Evolutionary conservation across 305 asterid genomes (phyloP), one percentile per base, ranked within the genome.

Genomic region (Caryopteris hybrid): DNA sequence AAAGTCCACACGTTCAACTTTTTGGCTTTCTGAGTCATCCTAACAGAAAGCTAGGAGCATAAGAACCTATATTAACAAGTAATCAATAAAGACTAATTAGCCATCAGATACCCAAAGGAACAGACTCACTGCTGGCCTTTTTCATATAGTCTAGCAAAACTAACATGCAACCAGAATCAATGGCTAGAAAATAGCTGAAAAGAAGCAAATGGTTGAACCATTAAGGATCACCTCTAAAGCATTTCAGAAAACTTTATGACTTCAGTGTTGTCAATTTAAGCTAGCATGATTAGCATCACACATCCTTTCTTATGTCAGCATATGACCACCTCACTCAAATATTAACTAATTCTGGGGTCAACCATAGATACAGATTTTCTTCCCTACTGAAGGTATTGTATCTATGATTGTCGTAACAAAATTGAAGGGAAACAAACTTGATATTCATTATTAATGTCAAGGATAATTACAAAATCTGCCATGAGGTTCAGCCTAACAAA

Each of bases 91-190:
- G 50, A 38, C 36, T 38, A 46, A 54, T 33, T 25, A 33, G 43
- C 31, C 27, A n/a, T 34, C n/a, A 34, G 13, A 7, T 13, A 17
- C 31, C 8, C 46, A 13, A 51, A 48, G 56, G 36, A 52, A 56
- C 53, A 42, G 8, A 46, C 16, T 16, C 34, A 9, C 41, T 36
- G 23, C 21, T 60, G 36, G 41, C 50, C 64, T 31, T 29, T 20
- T 61, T 34, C 54, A 42, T 46, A 8, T n/a, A 55, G 34, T 50
- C 59, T 4, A 43, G 23, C 46, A 54, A 57, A 48, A 31, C 38
- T 2, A 68, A 57, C 66, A 68, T 61, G 75, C 66, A 23, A 69
- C 29, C 53, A 16, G 31, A 33, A 38, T 45, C 55, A 51, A 51
- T 45, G 22, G 29, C 33, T 23, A 45, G 36, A 7, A 6, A n/a